phyloP scores from a whole-genome alignment of 345 rosid genomes.

The Ceriops tagal region DNA sequence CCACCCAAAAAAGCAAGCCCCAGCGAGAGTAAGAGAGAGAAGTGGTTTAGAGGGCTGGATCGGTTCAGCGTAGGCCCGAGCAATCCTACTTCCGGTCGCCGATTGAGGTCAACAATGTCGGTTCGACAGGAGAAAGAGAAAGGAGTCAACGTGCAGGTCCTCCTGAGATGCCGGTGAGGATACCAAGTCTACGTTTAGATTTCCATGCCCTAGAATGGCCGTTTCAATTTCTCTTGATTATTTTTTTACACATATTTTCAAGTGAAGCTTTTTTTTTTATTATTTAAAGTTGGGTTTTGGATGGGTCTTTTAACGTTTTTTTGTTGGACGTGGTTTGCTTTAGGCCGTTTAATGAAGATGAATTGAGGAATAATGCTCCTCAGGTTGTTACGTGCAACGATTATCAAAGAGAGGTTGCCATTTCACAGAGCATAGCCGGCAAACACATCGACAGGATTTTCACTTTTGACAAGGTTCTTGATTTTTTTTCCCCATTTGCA shows the following conservation, averaged over 20 bases:
- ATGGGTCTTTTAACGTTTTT: not conserved
- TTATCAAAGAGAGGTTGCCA: conserved; percentile 79
- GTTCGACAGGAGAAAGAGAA: conserved; percentile 93
- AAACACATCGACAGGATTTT: conserved; percentile 92
- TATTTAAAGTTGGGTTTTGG: not conserved
- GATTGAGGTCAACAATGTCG: conserved; percentile 52
- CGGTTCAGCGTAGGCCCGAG: conserved; percentile 11
- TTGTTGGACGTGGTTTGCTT: not conserved
- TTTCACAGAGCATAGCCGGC: conserved; percentile 94
- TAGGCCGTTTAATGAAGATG: conserved; percentile 97
- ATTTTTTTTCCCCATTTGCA: not conserved
- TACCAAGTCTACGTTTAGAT: not conserved
- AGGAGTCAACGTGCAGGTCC: conserved; percentile 98
- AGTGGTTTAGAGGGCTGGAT: conserved; percentile 3
- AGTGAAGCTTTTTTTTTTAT: not conserved
- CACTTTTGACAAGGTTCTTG: conserved; percentile 84
- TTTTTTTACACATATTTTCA: not conserved
- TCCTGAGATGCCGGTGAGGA: conserved; percentile 92
- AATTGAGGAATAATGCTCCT: conserved; percentile 85
- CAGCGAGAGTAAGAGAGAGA: not conserved
- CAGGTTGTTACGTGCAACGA: conserved; percentile 93
- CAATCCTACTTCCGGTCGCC: conserved; percentile 45
- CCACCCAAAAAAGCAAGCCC: conserved; percentile 5
- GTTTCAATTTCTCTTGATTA: not conserved
- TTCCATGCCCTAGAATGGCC: not conserved